Evolutionary conservation across 1,284 basidiomycete genomes (phyloP), one percentile per base, ranked within the genome.

Genomic region (Exsudoporus floridanus): DNA sequence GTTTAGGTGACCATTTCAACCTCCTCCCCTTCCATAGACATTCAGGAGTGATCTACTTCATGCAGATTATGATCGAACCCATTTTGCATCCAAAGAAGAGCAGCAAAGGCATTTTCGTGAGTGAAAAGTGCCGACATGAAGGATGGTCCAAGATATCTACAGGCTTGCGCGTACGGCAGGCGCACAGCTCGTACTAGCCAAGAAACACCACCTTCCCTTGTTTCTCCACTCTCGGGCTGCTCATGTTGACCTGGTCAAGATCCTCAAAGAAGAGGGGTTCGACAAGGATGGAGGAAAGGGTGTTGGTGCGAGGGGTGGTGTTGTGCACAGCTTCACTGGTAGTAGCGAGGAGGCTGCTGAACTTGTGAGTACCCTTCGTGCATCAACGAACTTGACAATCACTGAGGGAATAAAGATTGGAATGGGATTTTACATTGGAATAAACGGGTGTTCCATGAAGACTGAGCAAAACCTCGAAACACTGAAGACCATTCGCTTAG

Each of bases 291-390:
- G 84, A 19, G 85, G 85, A 1, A 70, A 61, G 35, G 71, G 65
- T 16, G 71, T 77, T 27, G 85, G 85, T 35, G 84, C 74, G 4
- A 77, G 75, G 39, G 82, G 88, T 10, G 91, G 89, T 1, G 91
- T 94, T 8, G 91, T 93, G 8, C 94, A 95, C 70, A 90, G 87
- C 60, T 94, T 94, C 70, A 94, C 92, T 0, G 93, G 92, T 0
- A 82, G 80, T 0, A 58, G 66, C 1, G 77, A 79, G 23, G 91
- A 95, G 67, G 82, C 82, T 42, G 63, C 73, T 8, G 89, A 95
- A 64, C 72, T 92, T 50, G 83, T 94, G 57, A 63, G 84, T 55
- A 30, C 31, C 46, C 31, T 41, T 37, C 12, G 1, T 36, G 25
- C 30, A 7, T 28, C 36, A 31, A 37, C 23, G 7, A 25, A 14